phyloP scores from a whole-genome alignment of 2,329 filamentous ascomycete genomes.

The Alternaria longipes region DNA sequence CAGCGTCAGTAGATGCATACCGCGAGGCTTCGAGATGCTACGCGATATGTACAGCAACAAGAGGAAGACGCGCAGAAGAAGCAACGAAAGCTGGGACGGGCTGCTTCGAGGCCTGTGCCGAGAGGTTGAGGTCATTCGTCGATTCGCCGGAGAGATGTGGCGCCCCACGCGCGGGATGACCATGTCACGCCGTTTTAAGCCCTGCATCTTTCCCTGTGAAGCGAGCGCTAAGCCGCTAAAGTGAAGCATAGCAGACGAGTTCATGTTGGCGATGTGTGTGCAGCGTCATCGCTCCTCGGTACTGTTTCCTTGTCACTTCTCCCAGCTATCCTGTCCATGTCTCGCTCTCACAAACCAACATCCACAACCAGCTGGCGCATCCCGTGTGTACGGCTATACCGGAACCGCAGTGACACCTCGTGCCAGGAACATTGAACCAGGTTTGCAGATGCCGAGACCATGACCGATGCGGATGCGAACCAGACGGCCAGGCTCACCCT shows the following conservation, averaged over 20 bases:
- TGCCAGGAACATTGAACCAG: conserved; percentile 24
- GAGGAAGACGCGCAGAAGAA: conserved; percentile 16
- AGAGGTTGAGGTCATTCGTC: conserved; percentile 41
- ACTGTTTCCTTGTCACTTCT: conserved; percentile 7
- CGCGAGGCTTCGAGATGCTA: conserved; percentile 2
- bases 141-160: conserved; percentile 3
- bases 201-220: conserved; percentile 12
- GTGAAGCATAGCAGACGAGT: conserved; percentile 19
- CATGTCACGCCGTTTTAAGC: conserved; percentile 25
- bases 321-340: conserved; percentile 9
- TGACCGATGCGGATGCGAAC: conserved; percentile 36
- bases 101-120: conserved; percentile 27
- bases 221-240: conserved; percentile 32
- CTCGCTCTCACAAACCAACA: conserved; percentile 1
- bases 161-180: conserved; percentile 25
- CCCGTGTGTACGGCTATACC: conserved; percentile 14
- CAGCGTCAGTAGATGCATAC: conserved; percentile 1
- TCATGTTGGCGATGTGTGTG: conserved; percentile 13
- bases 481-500: conserved; percentile 40
- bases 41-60: neutral
- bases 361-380: conserved; percentile 7
- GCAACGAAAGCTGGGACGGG: conserved; percentile 15
- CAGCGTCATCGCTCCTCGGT: conserved; percentile 25
- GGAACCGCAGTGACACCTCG: conserved; percentile 20
- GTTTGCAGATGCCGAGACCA: conserved; percentile 25